Conservation (phyloP, 192 early-diverging fungal genomes). For the Coemansia sp. region DNA sequence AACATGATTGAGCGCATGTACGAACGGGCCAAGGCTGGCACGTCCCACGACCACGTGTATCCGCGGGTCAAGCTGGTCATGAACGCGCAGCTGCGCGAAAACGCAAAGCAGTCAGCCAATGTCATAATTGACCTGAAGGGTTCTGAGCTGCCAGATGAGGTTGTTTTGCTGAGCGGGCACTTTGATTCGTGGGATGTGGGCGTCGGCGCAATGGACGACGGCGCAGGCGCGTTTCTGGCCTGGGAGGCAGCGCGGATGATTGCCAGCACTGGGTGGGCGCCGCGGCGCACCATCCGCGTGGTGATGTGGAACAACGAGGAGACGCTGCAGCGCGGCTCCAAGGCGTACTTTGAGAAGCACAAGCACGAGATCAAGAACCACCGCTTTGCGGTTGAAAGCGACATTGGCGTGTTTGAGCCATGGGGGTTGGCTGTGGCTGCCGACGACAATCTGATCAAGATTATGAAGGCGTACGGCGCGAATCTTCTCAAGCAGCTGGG, state of each 20-base stretch:
- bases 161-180: conserved; percentile 58
- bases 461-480: conserved; percentile 32
- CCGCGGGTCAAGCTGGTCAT: conserved; percentile 57
- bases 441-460: conserved; percentile 19
- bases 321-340: conserved; percentile 55
- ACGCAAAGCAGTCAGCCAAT: conserved; percentile 53
- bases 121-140: conserved; percentile 58
- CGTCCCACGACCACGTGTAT: conserved; percentile 29
- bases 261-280: conserved; percentile 25
- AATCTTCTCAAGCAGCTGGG: conserved; percentile 37
- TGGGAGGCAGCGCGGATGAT: conserved; percentile 51
- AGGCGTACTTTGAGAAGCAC: conserved; percentile 54
- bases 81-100: conserved; percentile 32
- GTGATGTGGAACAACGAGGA: conserved; percentile 67
- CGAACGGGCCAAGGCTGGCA: conserved; percentile 27
- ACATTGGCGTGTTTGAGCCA: conserved; percentile 62
- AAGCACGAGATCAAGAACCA: conserved; percentile 30
- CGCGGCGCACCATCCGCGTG: conserved; percentile 57
- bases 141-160: conserved; percentile 48
- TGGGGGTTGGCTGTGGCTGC: conserved; percentile 56
- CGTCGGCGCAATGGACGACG: conserved; percentile 62
- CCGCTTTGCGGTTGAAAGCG: conserved; percentile 60
- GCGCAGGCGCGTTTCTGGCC: conserved; percentile 56
- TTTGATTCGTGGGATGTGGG: conserved; percentile 58
- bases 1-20: conserved; percentile 54